Percentiles rank a stretch among this genome's conserved stretches.
Evolutionary conservation across 2,329 filamentous ascomycete species (phyloP).

Genomic region (Dactylellina drechsleri): DNA sequence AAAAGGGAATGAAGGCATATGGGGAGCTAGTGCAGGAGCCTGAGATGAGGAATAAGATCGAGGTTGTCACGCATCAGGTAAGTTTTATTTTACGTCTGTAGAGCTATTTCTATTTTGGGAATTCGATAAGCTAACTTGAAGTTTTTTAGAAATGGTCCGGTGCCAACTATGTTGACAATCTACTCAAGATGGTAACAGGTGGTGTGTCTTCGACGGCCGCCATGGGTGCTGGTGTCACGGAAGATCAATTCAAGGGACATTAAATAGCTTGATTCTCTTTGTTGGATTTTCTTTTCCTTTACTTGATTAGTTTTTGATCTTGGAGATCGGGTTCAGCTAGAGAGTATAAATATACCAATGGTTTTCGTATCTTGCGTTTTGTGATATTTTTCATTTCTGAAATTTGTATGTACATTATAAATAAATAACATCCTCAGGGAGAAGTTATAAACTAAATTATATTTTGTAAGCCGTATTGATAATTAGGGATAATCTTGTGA

Average conservation of each 20-base stretch:
- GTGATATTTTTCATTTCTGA: neutral
- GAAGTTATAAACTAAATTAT: too few relatives aligned
- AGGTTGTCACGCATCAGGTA: conserved; percentile 93
- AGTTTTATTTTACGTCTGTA: conserved; percentile 2
- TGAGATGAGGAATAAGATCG: conserved; percentile 88
- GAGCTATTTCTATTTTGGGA: neutral
- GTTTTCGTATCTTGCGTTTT: neutral
- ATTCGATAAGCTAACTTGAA: conserved; percentile 11
- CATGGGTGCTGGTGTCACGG: conserved; percentile 97
- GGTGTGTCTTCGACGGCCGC: conserved; percentile 91
- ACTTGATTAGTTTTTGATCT: neutral
- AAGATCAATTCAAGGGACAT: conserved; percentile 84
- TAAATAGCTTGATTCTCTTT: conserved; percentile 1
- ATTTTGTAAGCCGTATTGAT: too few relatives aligned
- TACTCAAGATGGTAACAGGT: conserved; percentile 96
- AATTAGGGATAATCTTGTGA: too few relatives aligned
- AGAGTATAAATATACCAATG: conserved; percentile 12
- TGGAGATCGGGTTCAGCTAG: conserved; percentile 3
- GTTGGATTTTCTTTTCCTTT: conserved; percentile 55
- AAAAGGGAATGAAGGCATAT: conserved; percentile 92
- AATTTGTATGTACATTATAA: conserved; percentile 12
- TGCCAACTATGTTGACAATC: conserved; percentile 90
- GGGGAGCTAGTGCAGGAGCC: conserved; percentile 97
- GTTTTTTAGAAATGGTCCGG: conserved; percentile 81
- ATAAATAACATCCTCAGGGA: neutral